phyloP scores from a whole-genome alignment of 148 eudicot genomes.

The Chenopodium berlandieri region DNA sequence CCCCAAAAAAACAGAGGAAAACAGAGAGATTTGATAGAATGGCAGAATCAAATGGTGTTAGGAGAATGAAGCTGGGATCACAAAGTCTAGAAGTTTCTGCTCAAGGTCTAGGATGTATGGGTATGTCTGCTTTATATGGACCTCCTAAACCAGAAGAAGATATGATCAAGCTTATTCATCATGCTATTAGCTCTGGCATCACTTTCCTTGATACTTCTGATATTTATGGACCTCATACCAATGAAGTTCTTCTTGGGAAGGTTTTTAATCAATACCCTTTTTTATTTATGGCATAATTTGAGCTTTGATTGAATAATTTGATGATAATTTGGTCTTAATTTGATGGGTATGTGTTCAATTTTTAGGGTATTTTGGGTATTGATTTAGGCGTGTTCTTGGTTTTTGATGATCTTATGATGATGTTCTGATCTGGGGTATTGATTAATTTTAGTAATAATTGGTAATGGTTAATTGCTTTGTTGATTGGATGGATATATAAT shows the following conservation, averaged over 20 bases:
- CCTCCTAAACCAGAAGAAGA: constrained; percentile 49
- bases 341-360: not conserved
- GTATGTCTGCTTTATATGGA: constrained; percentile 44
- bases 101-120: constrained; percentile 53
- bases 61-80: constrained; percentile 43
- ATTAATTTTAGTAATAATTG: too few species aligned
- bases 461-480: not conserved
- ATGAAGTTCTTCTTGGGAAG: constrained; percentile 45
- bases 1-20: not conserved
- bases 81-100: constrained; percentile 44
- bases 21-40: not conserved
- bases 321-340: not conserved
- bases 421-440: not conserved
- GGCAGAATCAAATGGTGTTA: constrained; percentile 18
- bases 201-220: constrained; percentile 57
- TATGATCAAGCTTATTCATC: constrained; percentile 46
- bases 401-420: not conserved
- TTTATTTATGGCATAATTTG: not conserved
- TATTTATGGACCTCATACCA: constrained; percentile 46
- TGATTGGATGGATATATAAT: not conserved
- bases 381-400: not conserved
- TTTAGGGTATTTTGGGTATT: not conserved
- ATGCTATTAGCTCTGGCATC: constrained; percentile 43
- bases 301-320: not conserved
- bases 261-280: not conserved